Evolutionary conservation across 805 yeast species (phyloP).

Genomic region (Priceomyces medius): DNA sequence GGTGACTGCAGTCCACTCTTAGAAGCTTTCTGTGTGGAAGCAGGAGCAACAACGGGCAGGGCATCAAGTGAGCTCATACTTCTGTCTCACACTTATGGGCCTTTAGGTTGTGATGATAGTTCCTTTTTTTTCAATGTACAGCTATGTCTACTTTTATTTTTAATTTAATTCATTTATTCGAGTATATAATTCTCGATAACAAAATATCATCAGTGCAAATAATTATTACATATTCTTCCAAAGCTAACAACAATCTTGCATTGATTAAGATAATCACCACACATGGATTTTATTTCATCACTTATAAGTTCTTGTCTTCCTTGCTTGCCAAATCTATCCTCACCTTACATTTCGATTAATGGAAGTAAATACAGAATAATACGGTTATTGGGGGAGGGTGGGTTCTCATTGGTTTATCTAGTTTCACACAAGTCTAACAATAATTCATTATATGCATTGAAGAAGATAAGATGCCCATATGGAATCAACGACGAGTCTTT

Average conservation of each 20-base stretch:
- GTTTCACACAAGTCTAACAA: conserved; percentile 52
- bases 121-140: too few relatives aligned
- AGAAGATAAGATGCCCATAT: conserved; percentile 84
- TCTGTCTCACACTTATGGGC: too few relatives aligned
- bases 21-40: not conserved
- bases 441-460: conserved; percentile 62
- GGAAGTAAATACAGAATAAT: conserved; percentile 60
- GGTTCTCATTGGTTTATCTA: conserved; percentile 81
- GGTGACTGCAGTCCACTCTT: not conserved
- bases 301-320: conserved; percentile 39
- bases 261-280: too few relatives aligned
- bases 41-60: not conserved
- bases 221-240: too few relatives aligned
- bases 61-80: not conserved
- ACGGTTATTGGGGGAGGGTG: conserved; percentile 85
- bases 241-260: not conserved
- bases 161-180: not conserved
- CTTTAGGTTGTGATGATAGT: too few relatives aligned
- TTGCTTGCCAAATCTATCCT: conserved; percentile 40
- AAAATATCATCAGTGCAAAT: too few relatives aligned
- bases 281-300: conserved; percentile 23
- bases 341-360: conserved; percentile 64
- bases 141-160: too few relatives aligned
- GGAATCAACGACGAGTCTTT: conserved; percentile 70
- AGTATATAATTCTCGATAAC: not conserved